Percentiles rank a stretch among this genome's conserved stretches.
These are phyloP conservation scores for Microdochium paspali DNA, from an alignment of 2,329 filamentous ascomycete genomes.

Conservation along the genomic window DNA sequence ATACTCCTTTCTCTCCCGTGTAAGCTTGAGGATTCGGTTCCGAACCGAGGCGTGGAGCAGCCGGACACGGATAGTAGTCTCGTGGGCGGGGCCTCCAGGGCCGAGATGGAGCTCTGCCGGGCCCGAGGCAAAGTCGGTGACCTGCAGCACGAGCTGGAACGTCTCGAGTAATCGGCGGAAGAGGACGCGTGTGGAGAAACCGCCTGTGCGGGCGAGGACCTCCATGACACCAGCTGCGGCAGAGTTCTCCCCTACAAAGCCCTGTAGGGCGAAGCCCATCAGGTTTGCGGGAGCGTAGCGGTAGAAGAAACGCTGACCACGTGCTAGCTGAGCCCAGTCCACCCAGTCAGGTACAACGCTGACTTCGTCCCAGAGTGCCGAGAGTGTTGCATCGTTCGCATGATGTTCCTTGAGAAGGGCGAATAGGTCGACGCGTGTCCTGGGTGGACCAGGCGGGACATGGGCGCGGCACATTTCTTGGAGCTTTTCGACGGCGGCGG, in stretches of 20 bases:
- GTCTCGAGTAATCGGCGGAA: slow-evolving; percentile 44
- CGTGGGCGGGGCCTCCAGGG: slow-evolving; percentile 52
- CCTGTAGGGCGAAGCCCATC: slow-evolving; percentile 34
- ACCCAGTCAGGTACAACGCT: slow-evolving; percentile 56
- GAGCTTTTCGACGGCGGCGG: too few species aligned
- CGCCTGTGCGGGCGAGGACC: slow-evolving; percentile 55
- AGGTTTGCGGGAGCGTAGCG: slow-evolving; percentile 52
- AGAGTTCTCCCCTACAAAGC: slow-evolving; percentile 24
- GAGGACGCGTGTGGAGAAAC: slow-evolving; percentile 52
- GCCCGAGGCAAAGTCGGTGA: slow-evolving; percentile 46
- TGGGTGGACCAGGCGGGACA: too few species aligned
- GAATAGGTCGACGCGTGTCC: too few species aligned
- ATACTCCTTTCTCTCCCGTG: slow-evolving; percentile 43
- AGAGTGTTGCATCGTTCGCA: neutral
- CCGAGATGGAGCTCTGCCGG: slow-evolving; percentile 30
- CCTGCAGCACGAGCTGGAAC: slow-evolving; percentile 38
- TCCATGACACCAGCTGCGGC: slow-evolving; percentile 52
- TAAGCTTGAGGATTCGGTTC: slow-evolving; percentile 49
- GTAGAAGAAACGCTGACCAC: slow-evolving; percentile 56
- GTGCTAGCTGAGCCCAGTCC: slow-evolving; percentile 54
- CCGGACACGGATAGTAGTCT: slow-evolving; percentile 53
- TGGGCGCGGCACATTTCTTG: too few species aligned
- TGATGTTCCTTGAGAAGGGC: neutral
- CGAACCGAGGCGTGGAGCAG: slow-evolving; percentile 58
- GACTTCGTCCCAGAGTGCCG: slow-evolving; percentile 44